phyloP scores from a whole-genome alignment of 179 eudicot genomes.

The Gypsophila paniculata region DNA sequence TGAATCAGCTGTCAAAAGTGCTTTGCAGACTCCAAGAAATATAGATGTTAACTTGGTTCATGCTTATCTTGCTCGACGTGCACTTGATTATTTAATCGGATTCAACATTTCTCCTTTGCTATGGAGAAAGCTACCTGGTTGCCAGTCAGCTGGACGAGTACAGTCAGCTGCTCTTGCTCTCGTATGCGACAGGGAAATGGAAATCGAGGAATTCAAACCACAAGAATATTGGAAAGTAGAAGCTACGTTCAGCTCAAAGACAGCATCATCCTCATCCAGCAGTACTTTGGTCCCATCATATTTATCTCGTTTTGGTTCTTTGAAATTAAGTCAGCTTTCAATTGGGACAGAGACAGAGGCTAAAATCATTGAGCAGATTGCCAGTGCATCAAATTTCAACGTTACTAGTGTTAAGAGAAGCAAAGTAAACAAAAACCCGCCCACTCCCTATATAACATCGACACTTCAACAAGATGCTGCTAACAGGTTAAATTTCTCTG shows the following conservation, averaged over 20 bases:
- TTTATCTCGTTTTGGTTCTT: conserved; percentile 59
- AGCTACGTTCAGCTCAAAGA: conserved; percentile 47
- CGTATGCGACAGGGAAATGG: conserved; percentile 78
- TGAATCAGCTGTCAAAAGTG: conserved; percentile 73
- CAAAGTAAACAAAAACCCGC: conserved; percentile 58
- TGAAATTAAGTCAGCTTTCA: conserved; percentile 64
- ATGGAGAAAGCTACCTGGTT: conserved; percentile 94
- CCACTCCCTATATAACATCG: conserved; percentile 81
- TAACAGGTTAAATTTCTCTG: conserved; percentile 60
- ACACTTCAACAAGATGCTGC: conserved; percentile 99
- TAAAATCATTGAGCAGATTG: conserved; percentile 43
- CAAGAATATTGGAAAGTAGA: conserved; percentile 83
- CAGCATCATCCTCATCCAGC: conserved; percentile 9
- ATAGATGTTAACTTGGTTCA: conserved; percentile 82
- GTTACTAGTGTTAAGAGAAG: conserved; percentile 52
- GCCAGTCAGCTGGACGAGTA: conserved; percentile 96
- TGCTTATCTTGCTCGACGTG: conserved; percentile 98
- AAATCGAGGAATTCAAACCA: conserved; percentile 74
- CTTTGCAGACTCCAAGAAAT: conserved; percentile 71
- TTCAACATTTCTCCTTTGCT: conserved; percentile 89
- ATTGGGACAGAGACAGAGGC: conserved; percentile 59
- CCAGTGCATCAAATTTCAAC: conserved; percentile 49
- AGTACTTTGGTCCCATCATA: conserved; percentile 39
- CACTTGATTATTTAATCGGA: conserved; percentile 95
- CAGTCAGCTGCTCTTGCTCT: conserved; percentile 92